phyloP scores from a whole-genome alignment of 805 yeast species.

The Saccharomycopsis selenospora region DNA sequence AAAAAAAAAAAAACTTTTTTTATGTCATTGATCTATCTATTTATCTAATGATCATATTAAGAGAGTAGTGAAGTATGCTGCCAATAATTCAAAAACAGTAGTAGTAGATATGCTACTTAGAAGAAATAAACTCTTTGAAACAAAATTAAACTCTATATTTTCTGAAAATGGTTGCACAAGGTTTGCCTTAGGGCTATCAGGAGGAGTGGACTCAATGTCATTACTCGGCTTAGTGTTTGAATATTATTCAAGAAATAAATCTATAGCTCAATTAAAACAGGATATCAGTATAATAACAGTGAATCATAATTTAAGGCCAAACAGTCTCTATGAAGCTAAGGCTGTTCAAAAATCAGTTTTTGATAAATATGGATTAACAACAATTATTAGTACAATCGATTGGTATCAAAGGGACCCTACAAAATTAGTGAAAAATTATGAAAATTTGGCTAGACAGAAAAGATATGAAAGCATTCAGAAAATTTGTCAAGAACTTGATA shows the following conservation, averaged over 20 bases:
- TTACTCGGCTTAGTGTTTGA: neutral
- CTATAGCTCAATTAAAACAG: neutral
- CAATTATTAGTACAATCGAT: neutral
- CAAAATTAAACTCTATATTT: too few species aligned
- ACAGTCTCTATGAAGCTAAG: neutral
- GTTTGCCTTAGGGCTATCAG: neutral
- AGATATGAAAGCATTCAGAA: neutral
- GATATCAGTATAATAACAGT: neutral
- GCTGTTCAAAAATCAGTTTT: neutral
- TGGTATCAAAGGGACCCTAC: neutral
- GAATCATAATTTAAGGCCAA: neutral
- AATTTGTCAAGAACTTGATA: neutral
- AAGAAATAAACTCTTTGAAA: too few species aligned
- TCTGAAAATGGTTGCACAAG: neutral
- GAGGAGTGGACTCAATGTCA: conserved; percentile 3
- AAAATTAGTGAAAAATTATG: neutral
- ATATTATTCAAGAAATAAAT: neutral
- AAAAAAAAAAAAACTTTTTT: too few species aligned
- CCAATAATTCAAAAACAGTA: too few species aligned
- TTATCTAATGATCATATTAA: too few species aligned
- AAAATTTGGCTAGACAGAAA: neutral
- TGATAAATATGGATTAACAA: neutral
- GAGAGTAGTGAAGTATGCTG: too few species aligned
- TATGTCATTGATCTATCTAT: too few species aligned
- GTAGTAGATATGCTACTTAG: too few species aligned